These are phyloP conservation scores for Nannochloropsis salina DNA, from an alignment of 108 stramenopile species.

Conservation along the genomic window DNA sequence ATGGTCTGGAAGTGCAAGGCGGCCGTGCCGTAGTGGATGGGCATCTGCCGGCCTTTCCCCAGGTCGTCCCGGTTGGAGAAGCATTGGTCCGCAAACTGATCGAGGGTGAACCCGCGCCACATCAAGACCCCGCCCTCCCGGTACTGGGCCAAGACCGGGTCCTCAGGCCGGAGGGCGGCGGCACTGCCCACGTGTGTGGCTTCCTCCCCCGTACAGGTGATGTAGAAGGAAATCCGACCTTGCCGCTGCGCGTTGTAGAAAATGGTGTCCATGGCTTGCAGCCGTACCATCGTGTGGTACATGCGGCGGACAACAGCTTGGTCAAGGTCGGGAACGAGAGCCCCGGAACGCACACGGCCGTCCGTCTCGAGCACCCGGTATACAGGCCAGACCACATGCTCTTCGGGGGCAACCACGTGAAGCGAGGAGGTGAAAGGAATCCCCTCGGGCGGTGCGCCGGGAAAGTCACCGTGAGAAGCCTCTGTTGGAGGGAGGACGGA, in stretches of 20 bases:
- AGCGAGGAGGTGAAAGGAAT: neutral
- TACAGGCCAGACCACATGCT: conserved; percentile 34
- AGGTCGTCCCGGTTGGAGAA: conserved; percentile 77
- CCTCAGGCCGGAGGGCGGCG: conserved; percentile 67
- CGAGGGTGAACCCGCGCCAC: conserved; percentile 90
- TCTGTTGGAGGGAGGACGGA: neutral
- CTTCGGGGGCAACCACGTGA: neutral
- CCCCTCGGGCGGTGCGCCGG: neutral
- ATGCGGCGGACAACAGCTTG: conserved; percentile 46
- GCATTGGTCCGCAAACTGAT: conserved; percentile 93
- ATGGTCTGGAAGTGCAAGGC: conserved; percentile 92
- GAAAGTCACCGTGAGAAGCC: neutral
- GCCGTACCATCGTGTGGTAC: conserved; percentile 76
- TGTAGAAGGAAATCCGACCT: conserved; percentile 81
- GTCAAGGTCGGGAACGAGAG: conserved; percentile 33
- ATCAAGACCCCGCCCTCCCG: conserved; percentile 88
- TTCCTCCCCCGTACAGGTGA: conserved; percentile 70
- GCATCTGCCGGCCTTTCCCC: conserved; percentile 96
- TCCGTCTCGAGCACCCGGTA: conserved; percentile 41
- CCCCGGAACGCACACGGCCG: conserved; percentile 32
- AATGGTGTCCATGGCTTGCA: conserved; percentile 87
- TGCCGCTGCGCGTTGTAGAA: conserved; percentile 94
- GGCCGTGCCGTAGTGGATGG: conserved; percentile 88
- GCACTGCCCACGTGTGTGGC: conserved; percentile 83
- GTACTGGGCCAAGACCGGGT: conserved; percentile 88